Evolutionary conservation across 2,329 filamentous ascomycete genomes (phyloP), one percentile per base, ranked within the genome.

Genomic region (Neocucurbitaria cava): DNA sequence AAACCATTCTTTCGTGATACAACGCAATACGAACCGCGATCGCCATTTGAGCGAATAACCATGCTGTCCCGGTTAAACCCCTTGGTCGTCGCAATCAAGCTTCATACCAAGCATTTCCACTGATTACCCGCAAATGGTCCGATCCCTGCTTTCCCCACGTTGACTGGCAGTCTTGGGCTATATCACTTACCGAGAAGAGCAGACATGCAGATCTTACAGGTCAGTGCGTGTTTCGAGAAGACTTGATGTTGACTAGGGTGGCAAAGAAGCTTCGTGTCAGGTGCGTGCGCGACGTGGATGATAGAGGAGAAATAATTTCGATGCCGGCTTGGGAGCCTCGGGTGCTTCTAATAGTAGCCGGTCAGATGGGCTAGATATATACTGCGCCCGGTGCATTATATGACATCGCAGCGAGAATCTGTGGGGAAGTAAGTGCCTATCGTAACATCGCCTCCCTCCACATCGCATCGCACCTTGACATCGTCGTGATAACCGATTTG

Each of bases 21-120:
- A 20, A 18, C 13, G 13, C 35, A 18, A 20, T 8, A 18, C n/a
- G 18, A 10, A 11, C 9, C 36, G 10, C 15, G 20, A n/a, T 7
- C 4, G 2, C n/a, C 38, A 7, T 40, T n/a, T 23, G 10, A 40
- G 28, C 33, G 30, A 15, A 52, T 13, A 35, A 30, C 26, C 31
- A 35, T 18, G 31, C 15, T 28, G 8, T 36, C 56, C 43, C 58
- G 64, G 55, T 56, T 65, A 64, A 69, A 61, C 15, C 17, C 41
- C 43, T 53, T 41, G 52, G 47, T 13, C 61, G 9, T 41, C 23
- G 43, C 52, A 62, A 62, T 65, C 49, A 70, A 70, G 68, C 68
- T 66, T 69, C 55, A 56, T 51, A 45, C 49, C 50, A 70, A 70
- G 66, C 64, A 59, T 58, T 63, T 47, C 38, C 17, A 24, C 39